Conservation (phyloP, 371 early-diverging fungal species). For the Rhizopus delemar region DNA sequence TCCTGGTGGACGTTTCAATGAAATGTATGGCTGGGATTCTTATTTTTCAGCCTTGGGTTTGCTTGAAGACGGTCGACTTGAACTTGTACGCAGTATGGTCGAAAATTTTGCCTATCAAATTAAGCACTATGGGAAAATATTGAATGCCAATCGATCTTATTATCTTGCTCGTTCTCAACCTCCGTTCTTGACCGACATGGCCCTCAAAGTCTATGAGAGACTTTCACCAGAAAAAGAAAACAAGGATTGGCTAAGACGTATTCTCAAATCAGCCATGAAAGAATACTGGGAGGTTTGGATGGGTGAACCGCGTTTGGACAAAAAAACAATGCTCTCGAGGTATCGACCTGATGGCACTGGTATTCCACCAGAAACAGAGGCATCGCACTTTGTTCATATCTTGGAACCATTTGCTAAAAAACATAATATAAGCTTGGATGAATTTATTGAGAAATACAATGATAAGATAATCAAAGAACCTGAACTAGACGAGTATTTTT, state of each 20-base stretch:
- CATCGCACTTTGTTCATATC: constrained; percentile 90
- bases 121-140: constrained; percentile 95
- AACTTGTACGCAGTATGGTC: constrained; percentile 90
- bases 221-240: constrained; percentile 57
- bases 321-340: constrained; percentile 75
- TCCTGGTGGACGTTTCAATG: constrained; percentile 98
- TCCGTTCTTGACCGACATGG: constrained; percentile 97
- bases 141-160: constrained; percentile 97
- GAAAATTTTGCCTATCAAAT: constrained; percentile 96
- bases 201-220: constrained; percentile 73
- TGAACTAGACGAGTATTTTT: constrained; percentile 90
- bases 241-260: constrained; percentile 77
- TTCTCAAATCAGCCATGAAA: constrained; percentile 81
- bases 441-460: constrained; percentile 73
- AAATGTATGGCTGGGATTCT: constrained; percentile 98
- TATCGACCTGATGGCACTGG: constrained; percentile 90
- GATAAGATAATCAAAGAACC: constrained; percentile 69
- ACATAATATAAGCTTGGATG: constrained; percentile 66
- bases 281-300: constrained; percentile 95
- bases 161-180: constrained; percentile 96
- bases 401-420: constrained; percentile 82
- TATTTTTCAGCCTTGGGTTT: constrained; percentile 94
- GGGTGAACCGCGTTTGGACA: constrained; percentile 76
- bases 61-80: constrained; percentile 78
- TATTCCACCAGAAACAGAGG: constrained; percentile 97